Evolutionary conservation across 1,139 yeast genomes (phyloP), one percentile per base, ranked within the genome.

Genomic region (Candida glucosophila): DNA sequence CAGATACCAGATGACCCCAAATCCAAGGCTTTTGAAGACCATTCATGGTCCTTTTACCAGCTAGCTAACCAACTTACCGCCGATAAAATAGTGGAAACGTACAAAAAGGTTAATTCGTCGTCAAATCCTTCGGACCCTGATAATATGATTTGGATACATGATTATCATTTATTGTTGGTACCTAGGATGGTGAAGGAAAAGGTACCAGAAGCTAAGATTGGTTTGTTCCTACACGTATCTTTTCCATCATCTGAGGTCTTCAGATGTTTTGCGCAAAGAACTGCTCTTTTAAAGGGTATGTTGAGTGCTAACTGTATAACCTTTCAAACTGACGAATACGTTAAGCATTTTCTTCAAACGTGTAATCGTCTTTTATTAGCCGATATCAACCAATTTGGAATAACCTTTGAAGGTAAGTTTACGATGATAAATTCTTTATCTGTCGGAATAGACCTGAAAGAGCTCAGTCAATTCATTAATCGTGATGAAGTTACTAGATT

Each of bases 241-340:
- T 90, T 90, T 59, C 98, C 98, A 5, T 82, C 95, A 3, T 77
- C 92, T 24, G 99, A 90, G 52, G 95, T 90, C 4, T 92, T 90
- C 55, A 67, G 97, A 37, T 88, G 97, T 45, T 67, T 90, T 36
- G 95, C 97, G 2, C 92, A 85, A 44, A 67, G 98, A 42, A 76
- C 72, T 29, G 72, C 71, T 15, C 64, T 92, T 12, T 59, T 92
- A 14, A 69, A 72, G 35, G 98, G 99, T 9, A 68, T 90, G 60
- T 58, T 92, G 23, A 97, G 95, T 4, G 88, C 97, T 2, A 83
- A 86, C 42, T 73, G 81, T 32, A 71, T 92, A 24, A 77, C 90
- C 1, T 88, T 90, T 59, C 98, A 90, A 51, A 86, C 92, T 7
- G 77, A 77, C 17, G 98, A 90, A 49, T 90, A 88, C 41, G 92